Base-by-base conservation (phyloP, 176 grass and related monocot species). In the Calamus simplicifolius region DNA sequence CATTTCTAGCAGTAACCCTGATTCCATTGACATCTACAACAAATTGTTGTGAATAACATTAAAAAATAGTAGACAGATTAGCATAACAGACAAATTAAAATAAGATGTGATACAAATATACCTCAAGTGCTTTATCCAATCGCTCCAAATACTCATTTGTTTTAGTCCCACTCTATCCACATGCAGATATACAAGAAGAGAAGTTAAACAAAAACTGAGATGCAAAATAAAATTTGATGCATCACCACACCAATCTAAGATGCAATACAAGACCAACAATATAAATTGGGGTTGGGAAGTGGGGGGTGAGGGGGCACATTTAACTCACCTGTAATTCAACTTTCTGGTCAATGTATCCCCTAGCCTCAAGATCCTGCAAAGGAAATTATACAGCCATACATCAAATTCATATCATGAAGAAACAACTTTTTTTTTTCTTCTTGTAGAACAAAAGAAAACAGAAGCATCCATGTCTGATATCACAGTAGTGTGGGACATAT, bases 71-170 rank as follows among this genome's bases (percentile, higher is more conserved):
- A 19, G 35, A 6, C 16, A 25, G 26, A 43, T 13, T 50, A 18
- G 52, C 25, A 29, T 8, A 60, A 72, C 2, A 26, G 8, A 74
- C 13, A 55, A 57, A 26, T 48, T 6, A 27, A 50, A 38, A 29
- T 57, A n/a, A 58, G 29, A 69, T 52, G 12, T 12, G 4, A 31
- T 38, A 17, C 19, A 64, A 54, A 69, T 28, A 16, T 87, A 91
- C 92, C 83, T 97, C 57, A 0, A 97, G 78, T 61, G 87, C 92
- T 31, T 82, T 77, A 26, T 97, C 92, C 64, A 97, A 78, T 84
- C 85, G 75, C 59, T 73, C 74, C 81, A 97, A 80, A 69, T 97
- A 91, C 43, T 90, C 84, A 43, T 91, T 81, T 30, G 84, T 91
- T 62, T 80, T 73, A 19, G 83, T 91, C 23, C 86, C 92, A 56